Evolutionary conservation across 306 rosid genomes (phyloP), one percentile per base, ranked within the genome.

Genomic region (Cicer cuneatum): DNA sequence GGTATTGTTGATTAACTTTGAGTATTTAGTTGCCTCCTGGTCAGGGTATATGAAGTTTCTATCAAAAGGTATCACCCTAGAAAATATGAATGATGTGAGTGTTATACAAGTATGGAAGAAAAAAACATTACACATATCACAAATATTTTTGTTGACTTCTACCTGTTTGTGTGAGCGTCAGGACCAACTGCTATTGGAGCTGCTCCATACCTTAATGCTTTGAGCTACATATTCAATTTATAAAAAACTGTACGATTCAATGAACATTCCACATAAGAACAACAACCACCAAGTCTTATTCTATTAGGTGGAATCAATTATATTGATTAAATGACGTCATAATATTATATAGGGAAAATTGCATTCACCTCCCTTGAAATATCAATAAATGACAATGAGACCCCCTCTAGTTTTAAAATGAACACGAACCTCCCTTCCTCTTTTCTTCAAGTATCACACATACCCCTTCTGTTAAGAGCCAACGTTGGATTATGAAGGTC

Each of bases 131-230:
- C 21, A 8, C 16, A 37, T 9, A 8, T 40, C 13, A 29, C 13
- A 18, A 24, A 11, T 62, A 41, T 43, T 66, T 53, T 18, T 21
- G 39, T 29, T 35, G 57, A 73, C 47, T 87, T 85, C 89, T 85
- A 90, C 97, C 97, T 73, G 76, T 71, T 75, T 68, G 64, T 45
- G 68, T 46, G 41, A 59, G 85, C 75, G 63, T 63, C 65, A 76
- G 66, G 24, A 82, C 62, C 37, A 69, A 87, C 15, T 53, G 78
- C 82, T 66, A 93, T 78, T 68, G 97, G 97, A 71, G 87, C 88
- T 58, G 98, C 89, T 86, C 97, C 97, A 79, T 93, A 93, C 74
- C 81, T 90, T 75, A 93, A 72, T 63, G 93, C 93, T 81, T 87
- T 89, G 62, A 86, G 83, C 98, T 90, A 71, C 83, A 85, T 70